phyloP scores from a whole-genome alignment of 257 asterid genomes.

The Capsicum baccatum region DNA sequence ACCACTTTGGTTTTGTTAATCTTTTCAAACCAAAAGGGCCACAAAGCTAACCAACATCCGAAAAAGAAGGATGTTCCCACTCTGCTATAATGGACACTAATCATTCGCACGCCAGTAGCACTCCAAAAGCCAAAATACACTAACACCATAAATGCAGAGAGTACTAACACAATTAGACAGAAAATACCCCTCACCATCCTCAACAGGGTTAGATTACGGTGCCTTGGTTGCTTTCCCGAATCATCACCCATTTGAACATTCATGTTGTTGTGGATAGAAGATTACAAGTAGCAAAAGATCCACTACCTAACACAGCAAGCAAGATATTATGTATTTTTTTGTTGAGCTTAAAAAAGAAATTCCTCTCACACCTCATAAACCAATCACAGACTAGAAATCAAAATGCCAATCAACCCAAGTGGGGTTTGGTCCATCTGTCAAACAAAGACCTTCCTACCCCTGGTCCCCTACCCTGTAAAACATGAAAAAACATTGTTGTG shows the following conservation, averaged over 20 bases:
- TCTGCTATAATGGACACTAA: conserved; percentile 72
- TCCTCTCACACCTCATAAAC: background rate
- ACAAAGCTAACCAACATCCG: conserved; percentile 86
- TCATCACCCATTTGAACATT: conserved; percentile 40
- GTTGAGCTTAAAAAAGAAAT: background rate
- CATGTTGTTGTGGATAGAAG: conserved; percentile 39
- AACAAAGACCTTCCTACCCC: background rate
- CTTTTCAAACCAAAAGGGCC: conserved; percentile 89
- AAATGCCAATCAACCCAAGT: background rate
- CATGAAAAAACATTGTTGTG: background rate
- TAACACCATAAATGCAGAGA: conserved; percentile 75
- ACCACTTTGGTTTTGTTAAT: conserved; percentile 76
- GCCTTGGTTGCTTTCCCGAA: conserved; percentile 53
- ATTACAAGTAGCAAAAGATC: conserved; percentile 3
- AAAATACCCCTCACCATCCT: conserved; percentile 65
- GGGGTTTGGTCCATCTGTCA: background rate
- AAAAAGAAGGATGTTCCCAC: conserved; percentile 60
- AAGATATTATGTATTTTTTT: background rate
- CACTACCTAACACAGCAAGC: background rate
- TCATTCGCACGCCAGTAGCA: conserved; percentile 58
- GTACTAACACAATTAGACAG: conserved; percentile 59
- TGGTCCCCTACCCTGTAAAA: background rate
- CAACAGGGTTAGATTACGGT: conserved; percentile 57
- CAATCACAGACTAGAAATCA: background rate
- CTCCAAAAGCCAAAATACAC: conserved; percentile 73